phyloP scores from a whole-genome alignment of 345 rosid genomes.

The Physaria fendleri region DNA sequence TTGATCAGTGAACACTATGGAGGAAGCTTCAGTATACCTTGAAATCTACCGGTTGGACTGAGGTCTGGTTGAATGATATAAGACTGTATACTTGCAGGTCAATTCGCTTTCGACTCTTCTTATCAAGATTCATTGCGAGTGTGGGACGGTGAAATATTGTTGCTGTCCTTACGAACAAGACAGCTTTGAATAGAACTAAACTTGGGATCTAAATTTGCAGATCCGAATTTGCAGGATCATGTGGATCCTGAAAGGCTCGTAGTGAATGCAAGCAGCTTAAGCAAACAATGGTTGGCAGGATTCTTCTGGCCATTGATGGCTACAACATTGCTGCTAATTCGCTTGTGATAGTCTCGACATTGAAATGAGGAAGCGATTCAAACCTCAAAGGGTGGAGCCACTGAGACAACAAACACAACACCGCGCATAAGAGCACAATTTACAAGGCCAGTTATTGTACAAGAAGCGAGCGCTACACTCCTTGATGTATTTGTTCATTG shows the following conservation, averaged over 20 bases:
- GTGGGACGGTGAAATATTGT: background rate
- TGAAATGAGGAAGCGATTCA: background rate
- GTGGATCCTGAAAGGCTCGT: slow-evolving; percentile 5
- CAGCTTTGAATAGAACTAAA: background rate
- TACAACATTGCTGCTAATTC: background rate
- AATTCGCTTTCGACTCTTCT: background rate
- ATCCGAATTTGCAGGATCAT: background rate
- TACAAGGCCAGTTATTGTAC: no score
- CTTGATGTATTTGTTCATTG: no score
- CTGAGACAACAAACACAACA: no score
- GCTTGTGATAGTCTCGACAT: background rate
- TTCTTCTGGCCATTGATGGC: background rate
- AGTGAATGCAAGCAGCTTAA: slow-evolving; percentile 1
- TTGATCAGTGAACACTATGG: slow-evolving; percentile 62
- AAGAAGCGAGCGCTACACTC: background rate
- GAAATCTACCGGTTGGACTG: background rate
- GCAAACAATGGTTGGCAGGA: background rate
- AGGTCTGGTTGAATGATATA: background rate
- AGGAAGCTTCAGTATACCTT: slow-evolving; percentile 47
- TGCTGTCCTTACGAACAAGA: background rate
- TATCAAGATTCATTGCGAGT: background rate
- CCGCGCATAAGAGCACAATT: no score
- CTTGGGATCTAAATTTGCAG: background rate
- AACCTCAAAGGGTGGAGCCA: background rate
- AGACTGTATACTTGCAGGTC: slow-evolving; percentile 1